Evolutionary conservation across 1,284 basidiomycete genomes (phyloP), one percentile per base, ranked within the genome.

Genomic region (Ustanciosporium gigantosporum): DNA sequence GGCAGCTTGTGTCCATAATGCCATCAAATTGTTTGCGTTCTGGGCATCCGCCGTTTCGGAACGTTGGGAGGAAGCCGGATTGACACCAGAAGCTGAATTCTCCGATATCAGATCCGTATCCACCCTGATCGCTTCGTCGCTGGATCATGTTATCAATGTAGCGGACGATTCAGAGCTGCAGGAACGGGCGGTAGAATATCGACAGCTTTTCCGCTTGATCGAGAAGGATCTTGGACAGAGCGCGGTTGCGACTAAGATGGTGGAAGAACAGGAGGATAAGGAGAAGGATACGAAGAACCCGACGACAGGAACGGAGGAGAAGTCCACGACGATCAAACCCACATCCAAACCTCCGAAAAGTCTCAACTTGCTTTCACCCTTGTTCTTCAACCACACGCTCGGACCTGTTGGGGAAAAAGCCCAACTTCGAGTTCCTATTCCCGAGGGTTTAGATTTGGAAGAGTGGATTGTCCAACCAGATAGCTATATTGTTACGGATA

Each of bases 391-490:
- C 5, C 88, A 94, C 73, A 87, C 91, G 53, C 84, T 98, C 22
- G 91, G 90, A 58, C 88, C 91, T 0, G 88, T 96, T 15, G 91
- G 88, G 1, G 76, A 81, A 5, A 81, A 83, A 43, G 93, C 92
- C 3, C 93, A 96, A 79, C 83, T 82, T 5, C 86, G 86, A 46
- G 88, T 98, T 0, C 42, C 85, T 1, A 66, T 90, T 3, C 95
- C 94, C 0, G 86, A 89, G 2, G 90, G 87, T 1, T 80, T 98
- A 17, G 86, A 97, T 76, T 82, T 98, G 3, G 88, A 94, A 58
- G 79, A 81, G 0, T 91, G 89, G 84, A 88, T 96, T 52, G 85
- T 91, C 5, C 83, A 87, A 1, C 39, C 44, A 16, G 27, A 41
- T n/a, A 16, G 20, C 38, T 46, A 53, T 20, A 42, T 58, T 27